Evolutionary conservation across 495 filamentous ascomycete genomes (phyloP), one percentile per base, ranked within the genome.

Genomic region (Symbiotaphrina buchneri): DNA sequence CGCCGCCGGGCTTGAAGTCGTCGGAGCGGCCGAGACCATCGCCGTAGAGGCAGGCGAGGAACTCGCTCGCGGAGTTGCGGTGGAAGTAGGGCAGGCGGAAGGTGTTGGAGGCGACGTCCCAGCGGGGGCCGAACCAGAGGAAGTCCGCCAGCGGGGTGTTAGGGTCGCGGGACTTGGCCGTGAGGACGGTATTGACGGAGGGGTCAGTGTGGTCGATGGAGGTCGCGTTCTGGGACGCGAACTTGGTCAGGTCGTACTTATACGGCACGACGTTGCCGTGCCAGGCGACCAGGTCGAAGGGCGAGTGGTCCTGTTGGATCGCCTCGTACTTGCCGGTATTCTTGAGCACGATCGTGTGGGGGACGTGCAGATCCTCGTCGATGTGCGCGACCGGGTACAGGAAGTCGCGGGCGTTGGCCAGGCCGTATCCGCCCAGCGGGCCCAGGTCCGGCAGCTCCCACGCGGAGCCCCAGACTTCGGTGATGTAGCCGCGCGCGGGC

Each of bases 371-470:
- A 39, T 59, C 54, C 45, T 83, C 74, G 22, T 69, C 68, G 43
- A 85, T 92, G 28, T 54, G 46, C 8, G 83, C 83, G 6, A 81
- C 56, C 5, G 83, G 83, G 2, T 68, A 68, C 51, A 87, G 79
- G 54, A 93, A 93, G 46, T 93, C 83, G 10, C 83, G 69, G 0
- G 70, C 63, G 43, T 93, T 92, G 39, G 83, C 83, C 3, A 93
- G 70, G 25, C 83, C 63, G 44, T 84, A 84, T 27, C 70, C 76
- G 4, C 83, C 83, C 41, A 93, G 91, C 21, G 83, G 82, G 2
- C 83, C 83, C 3, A 93, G 60, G 41, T 91, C 82, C 1, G 83
- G 83, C 4, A 93, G 74, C 31, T 65, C 47, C 47, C 77, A 93
- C 52, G 87, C 80, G 16, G 71, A 72, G 38, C 80, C 68, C 51